Base-by-base conservation (phyloP, 2,329 filamentous ascomycete species). In the Epichloe sp. region DNA sequence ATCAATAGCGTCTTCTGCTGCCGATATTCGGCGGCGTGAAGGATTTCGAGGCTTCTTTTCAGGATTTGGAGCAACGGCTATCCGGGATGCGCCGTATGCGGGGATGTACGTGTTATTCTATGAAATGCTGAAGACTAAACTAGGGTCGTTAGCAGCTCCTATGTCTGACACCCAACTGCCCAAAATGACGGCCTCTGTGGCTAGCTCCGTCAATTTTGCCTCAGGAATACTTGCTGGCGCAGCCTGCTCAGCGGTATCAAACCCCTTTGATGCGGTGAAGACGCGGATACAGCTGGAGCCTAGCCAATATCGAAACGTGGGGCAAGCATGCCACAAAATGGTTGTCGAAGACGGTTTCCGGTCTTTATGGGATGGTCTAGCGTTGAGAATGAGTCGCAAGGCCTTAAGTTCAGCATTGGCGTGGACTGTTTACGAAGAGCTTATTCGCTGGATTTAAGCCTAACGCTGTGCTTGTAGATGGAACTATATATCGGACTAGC, bases 251-350 rank as follows among this genome's bases (percentile, higher is more conserved):
- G 83, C 85, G 4, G 76, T 97, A 38, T 96, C 93, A 8, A 98
- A 98, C 65, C 93, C 93, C 0, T 97, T 97, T 62, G 93, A 98
- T 68, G 89, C 89, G 1, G 83, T 97, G 66, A 98, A 98, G 72
- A 98, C 93, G 21, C 75, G 93, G 47, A 82, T 98, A 58, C 93
- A 98, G 70, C 75, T 98, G 36, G 87, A 94, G 72, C 93, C 93
- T 3, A 74, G 74, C 6, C 77, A 79, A 52, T 98, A 97, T 63
- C 75, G 77, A 36, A 96, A 97, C 61, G 87, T 91, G 77, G 67
- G 86, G 57, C 81, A 86, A 55, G 88, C 90, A 0, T 82, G 78
- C 41, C 78, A 74, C 60, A 76, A 82, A 63, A 95, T 98, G 85
- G 65, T 97, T 4, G 68, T 71, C 1, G 85, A 95, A 60, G 91